Percentiles rank a stretch among this genome's conserved stretches.
phyloP scores from a whole-genome alignment of 257 asterid genomes.

The Solanum tarapatanum region DNA sequence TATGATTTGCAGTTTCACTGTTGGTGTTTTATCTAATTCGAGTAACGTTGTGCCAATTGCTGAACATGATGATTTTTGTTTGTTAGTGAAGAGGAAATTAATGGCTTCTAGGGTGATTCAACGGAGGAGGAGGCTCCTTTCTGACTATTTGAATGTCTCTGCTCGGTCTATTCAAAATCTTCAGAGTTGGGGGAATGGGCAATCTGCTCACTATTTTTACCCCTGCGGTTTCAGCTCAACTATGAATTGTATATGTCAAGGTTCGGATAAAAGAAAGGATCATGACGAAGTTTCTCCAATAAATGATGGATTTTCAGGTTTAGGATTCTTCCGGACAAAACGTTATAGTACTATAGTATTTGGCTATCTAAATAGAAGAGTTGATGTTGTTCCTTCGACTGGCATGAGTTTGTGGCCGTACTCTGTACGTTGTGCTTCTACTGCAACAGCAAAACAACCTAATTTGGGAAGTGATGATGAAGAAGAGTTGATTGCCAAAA shows the following conservation, averaged over 20 bases:
- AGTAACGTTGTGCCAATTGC: not conserved
- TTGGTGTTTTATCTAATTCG: not conserved
- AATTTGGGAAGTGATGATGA: slow-evolving; percentile 51
- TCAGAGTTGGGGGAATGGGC: slow-evolving; percentile 24
- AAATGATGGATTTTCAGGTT: slow-evolving; percentile 15
- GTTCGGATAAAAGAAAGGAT: slow-evolving; percentile 15
- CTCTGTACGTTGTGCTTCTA: slow-evolving; percentile 40
- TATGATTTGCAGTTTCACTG: not conserved
- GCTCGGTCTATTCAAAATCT: slow-evolving; percentile 25
- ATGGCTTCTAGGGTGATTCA: slow-evolving; percentile 72
- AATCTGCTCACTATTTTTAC: slow-evolving; percentile 16
- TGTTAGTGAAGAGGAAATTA: slow-evolving; percentile 15
- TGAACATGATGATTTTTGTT: not conserved
- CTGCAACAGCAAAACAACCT: slow-evolving; percentile 62
- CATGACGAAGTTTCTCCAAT: slow-evolving; percentile 12
- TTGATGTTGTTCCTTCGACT: slow-evolving; percentile 20
- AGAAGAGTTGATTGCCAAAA: slow-evolving; percentile 43
- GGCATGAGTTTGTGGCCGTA: slow-evolving; percentile 34
- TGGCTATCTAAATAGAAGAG: slow-evolving; percentile 23
- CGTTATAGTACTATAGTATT: slow-evolving; percentile 14
- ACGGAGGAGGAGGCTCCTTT: slow-evolving; percentile 41
- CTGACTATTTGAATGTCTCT: slow-evolving; percentile 39
- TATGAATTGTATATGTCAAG: slow-evolving; percentile 18
- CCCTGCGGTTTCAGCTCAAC: slow-evolving; percentile 25
- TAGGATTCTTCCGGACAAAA: slow-evolving; percentile 20